Conservation (phyloP, 2,329 filamentous ascomycete genomes). For the Tolypocladium pustulatum region DNA sequence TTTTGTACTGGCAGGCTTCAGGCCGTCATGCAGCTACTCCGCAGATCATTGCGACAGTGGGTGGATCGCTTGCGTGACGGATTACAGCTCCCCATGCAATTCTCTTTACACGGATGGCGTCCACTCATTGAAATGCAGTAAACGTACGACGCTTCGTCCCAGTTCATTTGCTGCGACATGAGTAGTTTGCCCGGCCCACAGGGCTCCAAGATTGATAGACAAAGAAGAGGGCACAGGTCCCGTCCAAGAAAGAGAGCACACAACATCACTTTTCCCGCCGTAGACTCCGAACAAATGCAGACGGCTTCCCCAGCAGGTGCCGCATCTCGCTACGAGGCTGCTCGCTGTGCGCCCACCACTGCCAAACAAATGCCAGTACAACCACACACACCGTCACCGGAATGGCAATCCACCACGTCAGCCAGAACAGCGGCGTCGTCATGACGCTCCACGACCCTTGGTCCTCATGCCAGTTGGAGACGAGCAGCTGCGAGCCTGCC, state of each 20-base stretch:
- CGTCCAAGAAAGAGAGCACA: no score
- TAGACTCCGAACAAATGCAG: background rate
- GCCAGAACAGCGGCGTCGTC: slow-evolving; percentile 17
- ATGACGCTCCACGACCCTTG: slow-evolving; percentile 11
- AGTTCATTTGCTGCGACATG: no score
- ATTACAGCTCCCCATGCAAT: background rate
- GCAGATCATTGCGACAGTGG: background rate
- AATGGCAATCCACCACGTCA: slow-evolving; percentile 18
- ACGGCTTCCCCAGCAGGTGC: background rate
- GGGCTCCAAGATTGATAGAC: no score
- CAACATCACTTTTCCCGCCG: background rate
- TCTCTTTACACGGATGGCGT: background rate
- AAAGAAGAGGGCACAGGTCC: no score
- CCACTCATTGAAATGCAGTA: background rate
- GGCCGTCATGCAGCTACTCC: background rate
- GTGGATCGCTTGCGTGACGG: background rate
- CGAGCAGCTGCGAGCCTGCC: slow-evolving; percentile 16
- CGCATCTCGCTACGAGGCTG: background rate
- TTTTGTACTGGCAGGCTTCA: background rate
- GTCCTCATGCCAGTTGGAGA: slow-evolving; percentile 9
- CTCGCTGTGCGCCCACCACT: slow-evolving; percentile 17
- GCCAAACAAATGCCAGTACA: slow-evolving; percentile 14
- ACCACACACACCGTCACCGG: slow-evolving; percentile 15
- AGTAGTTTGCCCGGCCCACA: no score
- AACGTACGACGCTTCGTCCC: background rate